Evolutionary conservation across 2,329 filamentous ascomycete species (phyloP), one percentile per base, ranked within the genome.

Genomic region (Talaromyces sp.): DNA sequence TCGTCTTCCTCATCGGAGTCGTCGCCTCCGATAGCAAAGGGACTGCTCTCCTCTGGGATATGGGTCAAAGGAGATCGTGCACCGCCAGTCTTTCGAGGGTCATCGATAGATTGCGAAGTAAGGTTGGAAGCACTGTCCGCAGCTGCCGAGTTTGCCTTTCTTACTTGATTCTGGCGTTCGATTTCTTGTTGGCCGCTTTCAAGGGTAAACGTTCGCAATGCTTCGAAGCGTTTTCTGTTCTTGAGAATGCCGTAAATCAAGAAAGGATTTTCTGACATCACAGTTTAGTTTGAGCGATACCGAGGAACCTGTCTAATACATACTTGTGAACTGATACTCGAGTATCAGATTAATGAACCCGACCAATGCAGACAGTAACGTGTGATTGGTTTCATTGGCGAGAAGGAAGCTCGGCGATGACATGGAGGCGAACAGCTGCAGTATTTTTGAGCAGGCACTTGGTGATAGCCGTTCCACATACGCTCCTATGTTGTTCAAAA

Each of bases 141-240:
- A 47, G 19, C 25, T 71, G 78, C 62, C 49, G 68, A 65, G 64
- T 79, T 77, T 69, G 91, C 86, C 78, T 97, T 88, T 71, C 82
- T 85, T 62, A 84, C 83, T 64, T 89, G 85, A 63, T 87, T 88
- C 64, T 90, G 85, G 60, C 90, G 87, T 72, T 96, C 91, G 30
- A 98, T 89, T 72, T 98, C 93, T 73, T 93, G 89, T 70, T 95
- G 90, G 0, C 91, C 95, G 69, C 90, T 95, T 72, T 98, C 93
- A 0, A 98, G 81, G 0, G 93, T 98, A 69, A 98, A 96, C 15
- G 88, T 86, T 28, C 93, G 86, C 44, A 98, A 78, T 1, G 90
- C 90, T 72, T 96, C 91, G 65, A 98, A 95, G 32, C 88, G 86
- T 74, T 90, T 93, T 69, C 86, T 87, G 63, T 92, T 92, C 65